These are phyloP conservation scores for Lactarius sp. DNA, from an alignment of 768 basidiomycete genomes.

Conservation along the genomic window DNA sequence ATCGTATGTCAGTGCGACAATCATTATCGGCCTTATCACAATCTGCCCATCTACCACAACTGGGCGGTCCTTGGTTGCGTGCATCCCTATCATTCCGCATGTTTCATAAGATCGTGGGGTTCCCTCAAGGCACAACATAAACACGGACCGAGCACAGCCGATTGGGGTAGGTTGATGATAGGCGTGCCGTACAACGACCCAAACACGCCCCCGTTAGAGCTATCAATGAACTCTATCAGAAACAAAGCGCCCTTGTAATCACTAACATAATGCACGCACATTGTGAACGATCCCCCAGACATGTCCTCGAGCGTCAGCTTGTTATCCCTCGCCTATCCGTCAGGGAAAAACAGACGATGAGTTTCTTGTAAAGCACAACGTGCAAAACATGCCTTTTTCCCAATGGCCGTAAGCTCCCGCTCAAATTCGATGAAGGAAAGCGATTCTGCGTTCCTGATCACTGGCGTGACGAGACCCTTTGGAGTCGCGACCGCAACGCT, in stretches of 20 bases:
- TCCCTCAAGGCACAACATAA: constrained; percentile 3
- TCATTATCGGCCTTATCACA: constrained; percentile 96
- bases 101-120: constrained; percentile 13
- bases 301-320: constrained; percentile 97
- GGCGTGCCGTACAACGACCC: constrained; percentile 97
- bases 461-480: constrained; percentile 95
- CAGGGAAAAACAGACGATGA: constrained; percentile 7
- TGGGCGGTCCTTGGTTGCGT: constrained; percentile 86
- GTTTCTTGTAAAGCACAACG: constrained; percentile 2
- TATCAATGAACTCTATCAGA: constrained; percentile 32
- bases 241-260: background rate
- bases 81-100: constrained; percentile 60
- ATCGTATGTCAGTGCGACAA: constrained; percentile 91
- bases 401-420: constrained; percentile 83
- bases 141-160: constrained; percentile 78
- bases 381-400: constrained; percentile 62
- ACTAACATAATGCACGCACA: constrained; percentile 47
- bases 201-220: constrained; percentile 98
- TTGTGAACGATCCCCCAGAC: constrained; percentile 98
- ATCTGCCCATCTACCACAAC: constrained; percentile 94
- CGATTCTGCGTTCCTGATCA: constrained; percentile 83
- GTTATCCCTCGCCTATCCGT: constrained; percentile 71
- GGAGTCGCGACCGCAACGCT: constrained; percentile 96
- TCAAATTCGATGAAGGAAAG: constrained; percentile 90
- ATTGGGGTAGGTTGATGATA: constrained; percentile 95